These are phyloP conservation scores for Coemansia biformis DNA, from an alignment of 192 early-diverging fungal genomes.

Conservation along the genomic window DNA sequence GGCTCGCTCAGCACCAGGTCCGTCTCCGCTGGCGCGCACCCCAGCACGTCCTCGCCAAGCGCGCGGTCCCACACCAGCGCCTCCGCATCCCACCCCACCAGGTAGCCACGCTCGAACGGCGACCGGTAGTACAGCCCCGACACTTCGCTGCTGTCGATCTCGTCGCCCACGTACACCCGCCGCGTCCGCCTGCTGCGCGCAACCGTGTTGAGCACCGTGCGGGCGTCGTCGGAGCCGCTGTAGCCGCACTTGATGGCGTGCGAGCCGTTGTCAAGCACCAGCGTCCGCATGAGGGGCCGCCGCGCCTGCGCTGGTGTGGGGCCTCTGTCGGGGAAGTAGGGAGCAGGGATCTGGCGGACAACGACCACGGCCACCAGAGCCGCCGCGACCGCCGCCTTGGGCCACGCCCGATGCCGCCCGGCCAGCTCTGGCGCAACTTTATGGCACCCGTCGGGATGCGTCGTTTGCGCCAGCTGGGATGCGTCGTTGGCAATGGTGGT, in stretches of 20 bases:
- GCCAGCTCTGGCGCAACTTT: no score
- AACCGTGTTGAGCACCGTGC: conserved; percentile 23
- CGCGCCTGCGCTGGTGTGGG: no score
- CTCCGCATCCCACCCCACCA: conserved; percentile 76
- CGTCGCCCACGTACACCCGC: conserved; percentile 66
- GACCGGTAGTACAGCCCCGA: conserved; percentile 68
- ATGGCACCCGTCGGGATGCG: no score
- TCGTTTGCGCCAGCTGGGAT: no score
- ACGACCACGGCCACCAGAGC: no score
- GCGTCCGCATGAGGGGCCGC: conserved; percentile 19
- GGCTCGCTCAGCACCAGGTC: conserved; percentile 70
- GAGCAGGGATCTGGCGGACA: no score
- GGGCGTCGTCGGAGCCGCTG: conserved; percentile 6
- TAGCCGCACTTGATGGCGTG: conserved; percentile 61
- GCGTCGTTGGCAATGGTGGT: no score
- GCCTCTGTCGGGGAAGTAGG: no score
- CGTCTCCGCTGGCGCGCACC: conserved; percentile 61
- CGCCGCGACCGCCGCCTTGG: no score
- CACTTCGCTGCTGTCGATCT: conserved; percentile 59
- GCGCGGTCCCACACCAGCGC: conserved; percentile 74
- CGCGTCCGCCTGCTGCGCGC: conserved; percentile 54
- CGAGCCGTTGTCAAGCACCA: conserved; percentile 72
- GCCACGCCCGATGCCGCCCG: no score
- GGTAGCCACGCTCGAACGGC: conserved; percentile 77
- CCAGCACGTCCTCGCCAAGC: conserved; percentile 57